phyloP scores from a whole-genome alignment of 129 eudicot species.

The Logfia minima region DNA sequence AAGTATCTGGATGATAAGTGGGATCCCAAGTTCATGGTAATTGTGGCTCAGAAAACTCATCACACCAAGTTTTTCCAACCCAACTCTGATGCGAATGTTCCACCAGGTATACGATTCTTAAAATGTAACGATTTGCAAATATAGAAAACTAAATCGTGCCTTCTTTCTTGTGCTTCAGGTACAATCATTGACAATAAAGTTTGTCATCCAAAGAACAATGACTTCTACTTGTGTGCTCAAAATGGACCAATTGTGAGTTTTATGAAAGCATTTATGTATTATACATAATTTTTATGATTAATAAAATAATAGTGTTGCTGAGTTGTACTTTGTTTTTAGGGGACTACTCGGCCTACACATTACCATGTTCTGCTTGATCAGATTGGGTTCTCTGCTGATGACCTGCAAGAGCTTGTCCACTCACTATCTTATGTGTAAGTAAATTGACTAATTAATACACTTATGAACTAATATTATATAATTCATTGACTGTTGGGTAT shows the following conservation, averaged over 20 bases:
- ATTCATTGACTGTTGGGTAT: too few species aligned
- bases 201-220: constrained; percentile 28
- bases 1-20: constrained; percentile 38
- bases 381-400: constrained; percentile 67
- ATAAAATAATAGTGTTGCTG: too few species aligned
- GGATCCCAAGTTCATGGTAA: constrained; percentile 60
- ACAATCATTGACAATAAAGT: too few species aligned
- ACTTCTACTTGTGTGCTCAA: constrained; percentile 79
- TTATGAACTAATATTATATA: too few species aligned
- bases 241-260: constrained; percentile 76
- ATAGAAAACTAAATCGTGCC: too few species aligned
- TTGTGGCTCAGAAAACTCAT: constrained; percentile 57
- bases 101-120: too few species aligned
- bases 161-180: too few species aligned
- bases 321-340: constrained; percentile 30
- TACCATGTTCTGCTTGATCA: constrained; percentile 76
- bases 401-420: constrained; percentile 76
- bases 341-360: constrained; percentile 81
- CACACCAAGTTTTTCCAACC: too few species aligned
- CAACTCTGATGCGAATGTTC: too few species aligned
- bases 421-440: constrained; percentile 77
- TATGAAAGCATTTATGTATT: not conserved
- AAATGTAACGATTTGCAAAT: too few species aligned
- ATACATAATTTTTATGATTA: not conserved
- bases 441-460: not conserved